These are phyloP conservation scores for Barnettozyma sucrosica DNA, from an alignment of 805 yeast species.

Conservation along the genomic window DNA sequence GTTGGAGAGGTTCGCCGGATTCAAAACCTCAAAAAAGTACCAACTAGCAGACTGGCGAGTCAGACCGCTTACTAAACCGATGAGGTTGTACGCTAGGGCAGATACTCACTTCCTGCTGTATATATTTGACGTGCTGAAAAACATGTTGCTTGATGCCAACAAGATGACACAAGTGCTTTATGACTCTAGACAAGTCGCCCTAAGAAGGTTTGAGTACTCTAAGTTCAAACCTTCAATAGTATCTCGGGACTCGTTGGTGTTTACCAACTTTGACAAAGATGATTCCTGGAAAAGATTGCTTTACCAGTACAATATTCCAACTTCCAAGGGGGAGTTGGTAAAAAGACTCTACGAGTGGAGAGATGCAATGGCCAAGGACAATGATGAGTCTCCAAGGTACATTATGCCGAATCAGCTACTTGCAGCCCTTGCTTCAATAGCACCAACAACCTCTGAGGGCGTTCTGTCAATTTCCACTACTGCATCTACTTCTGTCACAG, in stretches of 20 bases:
- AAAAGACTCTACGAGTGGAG: conserved; percentile 75
- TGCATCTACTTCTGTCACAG: conserved; percentile 34
- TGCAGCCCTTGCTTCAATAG: conserved; percentile 49
- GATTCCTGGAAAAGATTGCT: conserved; percentile 67
- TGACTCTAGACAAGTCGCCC: conserved; percentile 75
- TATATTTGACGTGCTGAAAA: conserved; percentile 70
- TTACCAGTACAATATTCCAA: conserved; percentile 58
- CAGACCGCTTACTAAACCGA: conserved; percentile 71
- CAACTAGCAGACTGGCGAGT: conserved; percentile 96
- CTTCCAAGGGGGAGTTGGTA: conserved; percentile 47
- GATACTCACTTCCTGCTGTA: conserved; percentile 89
- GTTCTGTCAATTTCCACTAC: conserved; percentile 42
- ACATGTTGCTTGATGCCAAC: conserved; percentile 46
- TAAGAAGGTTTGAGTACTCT: conserved; percentile 74
- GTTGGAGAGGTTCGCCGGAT: conserved; percentile 72
- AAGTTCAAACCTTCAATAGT: conserved; percentile 44
- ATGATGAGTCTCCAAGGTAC: conserved; percentile 81
- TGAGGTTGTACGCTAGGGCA: conserved; percentile 84
- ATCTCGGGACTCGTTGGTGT: conserved; percentile 29
- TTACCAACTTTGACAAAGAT: conserved; percentile 44
- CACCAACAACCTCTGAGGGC: conserved; percentile 55
- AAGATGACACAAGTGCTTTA: conserved; percentile 57
- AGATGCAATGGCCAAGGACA: conserved; percentile 63
- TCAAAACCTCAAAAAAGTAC: conserved; percentile 87
- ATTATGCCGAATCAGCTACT: conserved; percentile 79